Percentiles rank a stretch among this genome's conserved stretches.
Conservation (phyloP, 441 rosid genomes). For the Mallotus japonicus region DNA sequence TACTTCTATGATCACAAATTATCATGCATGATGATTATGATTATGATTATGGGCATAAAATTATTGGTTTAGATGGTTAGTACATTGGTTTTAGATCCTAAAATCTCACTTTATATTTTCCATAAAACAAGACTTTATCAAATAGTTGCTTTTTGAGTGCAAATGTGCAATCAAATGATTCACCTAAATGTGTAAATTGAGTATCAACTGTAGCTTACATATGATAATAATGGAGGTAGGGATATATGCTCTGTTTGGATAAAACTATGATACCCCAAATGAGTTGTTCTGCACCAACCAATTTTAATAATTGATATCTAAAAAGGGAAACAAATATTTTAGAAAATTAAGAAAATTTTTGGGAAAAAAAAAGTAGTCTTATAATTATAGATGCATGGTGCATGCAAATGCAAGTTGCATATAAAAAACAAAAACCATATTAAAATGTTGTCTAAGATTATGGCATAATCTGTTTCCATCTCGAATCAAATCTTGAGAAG, state of each 20-base stretch:
- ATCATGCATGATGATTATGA: not conserved
- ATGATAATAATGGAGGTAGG: not conserved
- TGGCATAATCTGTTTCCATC: slow-evolving; percentile 6
- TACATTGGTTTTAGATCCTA: slow-evolving; percentile 1
- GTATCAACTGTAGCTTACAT: too few relatives aligned
- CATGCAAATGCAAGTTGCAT: slow-evolving; percentile 23
- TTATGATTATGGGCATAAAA: too few relatives aligned
- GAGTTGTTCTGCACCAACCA: slow-evolving; percentile 28
- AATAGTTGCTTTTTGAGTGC: too few relatives aligned
- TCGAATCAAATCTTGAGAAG: slow-evolving; percentile 35
- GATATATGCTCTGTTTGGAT: not conserved
- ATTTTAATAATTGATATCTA: slow-evolving; percentile 11
- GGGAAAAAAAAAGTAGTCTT: not conserved
- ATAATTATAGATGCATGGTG: not conserved
- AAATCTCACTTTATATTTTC: not conserved
- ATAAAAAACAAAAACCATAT: not conserved
- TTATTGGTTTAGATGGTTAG: too few relatives aligned
- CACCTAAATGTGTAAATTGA: not conserved
- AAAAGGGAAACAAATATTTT: not conserved
- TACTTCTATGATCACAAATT: not conserved
- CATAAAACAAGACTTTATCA: not conserved
- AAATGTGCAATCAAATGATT: not conserved
- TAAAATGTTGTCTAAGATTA: not conserved
- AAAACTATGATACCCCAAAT: slow-evolving; percentile 16
- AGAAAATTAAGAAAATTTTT: not conserved